Evolutionary conservation across 2,329 filamentous ascomycete genomes (phyloP).

Genomic region (Exophiala alcalophila): DNA sequence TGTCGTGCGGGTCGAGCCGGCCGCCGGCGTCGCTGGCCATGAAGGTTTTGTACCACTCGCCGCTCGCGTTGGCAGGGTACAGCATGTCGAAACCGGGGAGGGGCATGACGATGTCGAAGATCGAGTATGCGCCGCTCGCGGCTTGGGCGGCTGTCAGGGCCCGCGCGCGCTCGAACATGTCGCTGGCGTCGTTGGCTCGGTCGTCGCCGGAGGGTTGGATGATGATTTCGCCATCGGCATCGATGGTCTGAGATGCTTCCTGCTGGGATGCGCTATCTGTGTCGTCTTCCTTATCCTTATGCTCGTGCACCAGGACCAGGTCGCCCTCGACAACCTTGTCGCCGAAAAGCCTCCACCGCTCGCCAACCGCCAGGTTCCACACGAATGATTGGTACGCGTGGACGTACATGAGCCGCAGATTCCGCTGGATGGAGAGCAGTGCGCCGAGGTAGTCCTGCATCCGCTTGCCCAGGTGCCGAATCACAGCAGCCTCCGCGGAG

Average conservation of each 20-base stretch:
- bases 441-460: slow-evolving; percentile 75
- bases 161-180: slow-evolving; percentile 66
- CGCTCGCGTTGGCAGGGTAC: slow-evolving; percentile 80
- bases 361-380: slow-evolving; percentile 83
- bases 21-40: slow-evolving; percentile 81
- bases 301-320: slow-evolving; percentile 66
- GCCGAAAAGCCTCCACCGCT: slow-evolving; percentile 75
- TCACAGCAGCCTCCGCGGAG: slow-evolving; percentile 72
- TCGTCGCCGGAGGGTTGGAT: slow-evolving; percentile 59
- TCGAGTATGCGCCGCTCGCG: slow-evolving; percentile 68
- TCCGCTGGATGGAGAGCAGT: slow-evolving; percentile 73
- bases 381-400: slow-evolving; percentile 94
- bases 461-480: slow-evolving; percentile 65
- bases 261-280: slow-evolving; percentile 2
- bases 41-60: slow-evolving; percentile 78
- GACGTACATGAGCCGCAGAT: slow-evolving; percentile 87
- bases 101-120: slow-evolving; percentile 87
- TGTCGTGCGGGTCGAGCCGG: slow-evolving; percentile 73
- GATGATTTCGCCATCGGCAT: slow-evolving; percentile 64
- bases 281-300: slow-evolving; percentile 47
- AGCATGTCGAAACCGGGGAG: slow-evolving; percentile 87
- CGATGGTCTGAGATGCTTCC: slow-evolving; percentile 42
- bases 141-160: slow-evolving; percentile 74
- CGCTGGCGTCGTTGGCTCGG: slow-evolving; percentile 51
- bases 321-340: slow-evolving; percentile 76